phyloP scores from a whole-genome alignment of 2,329 filamentous ascomycete genomes.

The Neopestalotiopsis rosae region DNA sequence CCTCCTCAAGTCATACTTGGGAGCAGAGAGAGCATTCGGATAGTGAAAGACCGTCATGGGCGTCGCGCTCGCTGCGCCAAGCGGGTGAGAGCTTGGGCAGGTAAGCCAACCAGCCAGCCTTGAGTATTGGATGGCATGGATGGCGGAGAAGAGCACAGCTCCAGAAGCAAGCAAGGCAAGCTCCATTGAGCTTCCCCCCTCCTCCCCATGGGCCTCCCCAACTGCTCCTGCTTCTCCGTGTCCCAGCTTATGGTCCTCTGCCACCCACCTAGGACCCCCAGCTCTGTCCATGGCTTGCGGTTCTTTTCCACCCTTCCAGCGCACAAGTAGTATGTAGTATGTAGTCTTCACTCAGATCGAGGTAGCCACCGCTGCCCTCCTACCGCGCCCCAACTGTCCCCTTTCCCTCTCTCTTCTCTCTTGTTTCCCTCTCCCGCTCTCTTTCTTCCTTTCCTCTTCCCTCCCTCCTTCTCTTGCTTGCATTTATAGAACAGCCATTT shows the following conservation, averaged over 20 bases:
- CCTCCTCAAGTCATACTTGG: conserved; percentile 16
- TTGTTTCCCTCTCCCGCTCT: conserved; percentile 23
- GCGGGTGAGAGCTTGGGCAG: conserved; percentile 12
- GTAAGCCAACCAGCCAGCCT: conserved; percentile 5
- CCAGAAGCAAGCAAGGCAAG: conserved; percentile 21
- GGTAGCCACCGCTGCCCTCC: conserved; percentile 32
- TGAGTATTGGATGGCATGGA: background rate
- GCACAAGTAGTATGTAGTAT: background rate
- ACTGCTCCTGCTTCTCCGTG: conserved; percentile 7
- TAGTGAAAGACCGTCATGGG: conserved; percentile 16
- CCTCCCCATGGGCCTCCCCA: conserved; percentile 21
- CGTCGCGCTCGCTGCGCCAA: conserved; percentile 23
- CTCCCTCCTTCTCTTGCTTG: conserved; percentile 11
- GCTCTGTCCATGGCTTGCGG: conserved; percentile 25
- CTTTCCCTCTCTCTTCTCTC: conserved; percentile 21
- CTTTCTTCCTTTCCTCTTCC: conserved; percentile 21
- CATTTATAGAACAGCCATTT: conserved; percentile 20
- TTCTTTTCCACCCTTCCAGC: conserved; percentile 29
- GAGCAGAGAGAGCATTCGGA: conserved; percentile 23
- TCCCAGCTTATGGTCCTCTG: conserved; percentile 20
- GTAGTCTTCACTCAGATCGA: conserved; percentile 18
- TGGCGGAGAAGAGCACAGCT: background rate
- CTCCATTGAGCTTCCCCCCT: conserved; percentile 27
- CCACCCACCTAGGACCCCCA: conserved; percentile 18
- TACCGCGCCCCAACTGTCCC: conserved; percentile 25